Evolutionary conservation across 495 filamentous ascomycete genomes (phyloP).

Genomic region (Venustampulla echinocandica): DNA sequence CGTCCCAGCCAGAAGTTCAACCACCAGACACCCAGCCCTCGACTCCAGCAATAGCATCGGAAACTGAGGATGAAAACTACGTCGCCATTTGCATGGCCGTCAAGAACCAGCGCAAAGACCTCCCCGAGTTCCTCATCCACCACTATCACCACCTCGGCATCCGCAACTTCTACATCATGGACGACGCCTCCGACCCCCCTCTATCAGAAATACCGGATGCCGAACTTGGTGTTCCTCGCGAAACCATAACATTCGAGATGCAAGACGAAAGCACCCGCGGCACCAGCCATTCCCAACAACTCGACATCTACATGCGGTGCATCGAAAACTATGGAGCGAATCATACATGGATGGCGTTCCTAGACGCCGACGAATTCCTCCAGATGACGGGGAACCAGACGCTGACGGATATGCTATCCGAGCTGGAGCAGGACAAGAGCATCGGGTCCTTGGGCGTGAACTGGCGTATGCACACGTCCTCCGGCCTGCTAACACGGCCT

Average conservation of each 20-base stretch:
- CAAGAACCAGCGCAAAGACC: slow-evolving; percentile 19
- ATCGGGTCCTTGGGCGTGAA: slow-evolving; percentile 16
- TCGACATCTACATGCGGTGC: slow-evolving; percentile 9
- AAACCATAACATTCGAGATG: slow-evolving; percentile 14
- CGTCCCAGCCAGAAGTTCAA: not conserved
- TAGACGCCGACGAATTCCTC: slow-evolving; percentile 18
- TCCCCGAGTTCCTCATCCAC: slow-evolving; percentile 21
- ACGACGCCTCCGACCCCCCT: slow-evolving; percentile 20
- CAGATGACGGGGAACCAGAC: slow-evolving; percentile 6
- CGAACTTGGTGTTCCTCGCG: slow-evolving; percentile 10
- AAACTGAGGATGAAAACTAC: slow-evolving; percentile 11
- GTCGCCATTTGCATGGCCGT: slow-evolving; percentile 21
- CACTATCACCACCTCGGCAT: slow-evolving; percentile 26
- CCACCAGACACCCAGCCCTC: not conserved
- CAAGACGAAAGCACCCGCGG: not conserved
- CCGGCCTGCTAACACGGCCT: slow-evolving; percentile 9
- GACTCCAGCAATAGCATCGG: not conserved
- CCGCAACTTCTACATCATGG: slow-evolving; percentile 24
- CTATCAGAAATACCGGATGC: slow-evolving; percentile 1
- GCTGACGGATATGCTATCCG: slow-evolving; percentile 2
- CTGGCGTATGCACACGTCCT: slow-evolving; percentile 15
- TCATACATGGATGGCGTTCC: slow-evolving; percentile 18
- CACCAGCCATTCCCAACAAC: not conserved
- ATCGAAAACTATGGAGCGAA: slow-evolving; percentile 1
- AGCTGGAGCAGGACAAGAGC: slow-evolving; percentile 4